phyloP scores from a whole-genome alignment of 1,284 basidiomycete genomes.

The Heimioporus punctisporus region DNA sequence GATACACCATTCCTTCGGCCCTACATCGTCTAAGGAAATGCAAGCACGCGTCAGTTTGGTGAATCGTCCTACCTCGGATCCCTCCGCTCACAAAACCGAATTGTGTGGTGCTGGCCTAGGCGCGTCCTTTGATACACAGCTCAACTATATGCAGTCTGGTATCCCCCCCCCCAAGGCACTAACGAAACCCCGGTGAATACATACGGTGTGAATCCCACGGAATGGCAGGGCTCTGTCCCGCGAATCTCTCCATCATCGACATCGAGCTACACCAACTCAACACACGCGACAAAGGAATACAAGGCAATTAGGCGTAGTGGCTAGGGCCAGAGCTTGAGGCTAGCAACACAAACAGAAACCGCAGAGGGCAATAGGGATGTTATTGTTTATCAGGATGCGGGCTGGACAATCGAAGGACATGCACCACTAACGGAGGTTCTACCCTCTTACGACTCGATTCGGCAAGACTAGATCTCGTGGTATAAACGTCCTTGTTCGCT shows the following conservation, averaged over 20 bases:
- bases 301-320: conserved; percentile 18
- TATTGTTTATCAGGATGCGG: conserved; percentile 33
- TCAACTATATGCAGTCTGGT: conserved; percentile 7
- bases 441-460: conserved; percentile 34
- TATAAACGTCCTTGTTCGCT: too few species aligned
- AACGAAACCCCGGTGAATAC: conserved; percentile 6
- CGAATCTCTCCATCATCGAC: conserved; percentile 24
- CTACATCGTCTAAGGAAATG: conserved; percentile 5
- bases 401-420: conserved; percentile 23
- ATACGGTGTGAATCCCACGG: conserved; percentile 15
- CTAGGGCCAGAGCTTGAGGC: conserved; percentile 12
- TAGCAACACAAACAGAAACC: conserved; percentile 27
- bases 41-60: conserved; percentile 27
- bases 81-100: conserved; percentile 2
- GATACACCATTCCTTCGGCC: conserved; percentile 35
- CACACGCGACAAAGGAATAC: conserved; percentile 14
- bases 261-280: conserved; percentile 12
- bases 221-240: conserved; percentile 20
- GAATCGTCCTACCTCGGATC: conserved; percentile 10
- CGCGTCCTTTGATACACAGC: not conserved
- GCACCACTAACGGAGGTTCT: conserved; percentile 30
- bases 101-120: not conserved
- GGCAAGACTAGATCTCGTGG: conserved; percentile 19
- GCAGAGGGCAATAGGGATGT: conserved; percentile 27
- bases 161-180: not conserved